phyloP scores from a whole-genome alignment of 2,329 filamentous ascomycete species.

The Diaporthe longicolla region DNA sequence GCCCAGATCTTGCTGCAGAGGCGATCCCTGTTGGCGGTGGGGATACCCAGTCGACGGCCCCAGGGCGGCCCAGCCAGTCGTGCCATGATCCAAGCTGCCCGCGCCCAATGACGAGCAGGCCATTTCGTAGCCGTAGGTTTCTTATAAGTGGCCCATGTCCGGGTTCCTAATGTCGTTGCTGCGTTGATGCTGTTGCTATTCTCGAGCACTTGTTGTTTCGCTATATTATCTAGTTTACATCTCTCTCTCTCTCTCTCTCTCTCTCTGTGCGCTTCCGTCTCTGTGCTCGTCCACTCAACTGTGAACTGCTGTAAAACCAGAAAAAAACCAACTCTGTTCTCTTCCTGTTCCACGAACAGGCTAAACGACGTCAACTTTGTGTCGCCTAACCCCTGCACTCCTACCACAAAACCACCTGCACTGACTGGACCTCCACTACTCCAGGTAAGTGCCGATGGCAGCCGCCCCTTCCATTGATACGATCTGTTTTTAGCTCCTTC shows the following conservation, averaged over 20 bases:
- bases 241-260: no score
- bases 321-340: neutral
- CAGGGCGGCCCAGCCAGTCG: conserved; percentile 25
- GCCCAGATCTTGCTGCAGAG: conserved; percentile 33
- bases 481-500: conserved; percentile 15
- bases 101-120: conserved; percentile 40
- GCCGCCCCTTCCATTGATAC: conserved; percentile 28
- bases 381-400: conserved; percentile 1
- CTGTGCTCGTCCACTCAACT: neutral
- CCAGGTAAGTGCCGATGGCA: conserved; percentile 35
- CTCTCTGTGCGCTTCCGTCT: neutral
- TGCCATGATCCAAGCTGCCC: conserved; percentile 29
- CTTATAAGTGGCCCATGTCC: conserved; percentile 36
- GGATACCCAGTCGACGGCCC: conserved; percentile 20
- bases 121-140: conserved; percentile 33
- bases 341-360: neutral
- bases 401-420: neutral
- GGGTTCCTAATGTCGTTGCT: conserved; percentile 21
- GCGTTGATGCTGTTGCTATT: conserved; percentile 19
- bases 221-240: neutral
- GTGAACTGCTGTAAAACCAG: conserved; percentile 6
- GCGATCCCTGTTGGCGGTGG: conserved; percentile 35
- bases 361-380: conserved; percentile 4
- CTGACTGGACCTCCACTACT: conserved; percentile 9
- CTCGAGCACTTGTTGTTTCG: conserved; percentile 26